These are phyloP conservation scores for Nakazawaea anatomiae DNA, from an alignment of 805 yeast species.

Conservation along the genomic window DNA sequence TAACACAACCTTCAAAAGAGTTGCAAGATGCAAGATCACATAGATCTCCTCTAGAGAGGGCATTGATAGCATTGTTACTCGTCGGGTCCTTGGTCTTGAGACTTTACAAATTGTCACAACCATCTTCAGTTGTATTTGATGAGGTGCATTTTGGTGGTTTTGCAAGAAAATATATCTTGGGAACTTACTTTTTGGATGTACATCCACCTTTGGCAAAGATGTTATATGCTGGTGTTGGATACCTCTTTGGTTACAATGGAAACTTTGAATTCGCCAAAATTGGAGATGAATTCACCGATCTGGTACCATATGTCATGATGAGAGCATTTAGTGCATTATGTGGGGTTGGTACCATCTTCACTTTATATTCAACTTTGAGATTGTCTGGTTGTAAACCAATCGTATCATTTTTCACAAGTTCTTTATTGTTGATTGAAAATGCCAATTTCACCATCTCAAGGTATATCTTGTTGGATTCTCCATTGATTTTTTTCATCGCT, in stretches of 20 bases:
- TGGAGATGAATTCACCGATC: slow-evolving; percentile 55
- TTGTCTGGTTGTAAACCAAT: slow-evolving; percentile 64
- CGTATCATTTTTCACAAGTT: slow-evolving; percentile 52
- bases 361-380: slow-evolving; percentile 64
- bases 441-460: slow-evolving; percentile 67
- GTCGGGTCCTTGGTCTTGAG: slow-evolving; percentile 54
- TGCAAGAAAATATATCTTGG: slow-evolving; percentile 71
- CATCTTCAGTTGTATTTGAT: slow-evolving; percentile 83
- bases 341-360: slow-evolving; percentile 63
- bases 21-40: slow-evolving; percentile 35
- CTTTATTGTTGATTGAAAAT: slow-evolving; percentile 58
- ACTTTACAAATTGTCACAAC: slow-evolving; percentile 52
- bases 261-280: slow-evolving; percentile 61
- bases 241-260: slow-evolving; percentile 67
- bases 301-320: slow-evolving; percentile 63
- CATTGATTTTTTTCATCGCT: slow-evolving; percentile 72
- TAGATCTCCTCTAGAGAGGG: slow-evolving; percentile 28
- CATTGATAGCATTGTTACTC: slow-evolving; percentile 37
- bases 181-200: slow-evolving; percentile 64
- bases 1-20: slow-evolving; percentile 41
- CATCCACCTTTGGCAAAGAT: slow-evolving; percentile 79
- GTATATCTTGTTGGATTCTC: slow-evolving; percentile 71
- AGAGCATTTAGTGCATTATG: slow-evolving; percentile 62
- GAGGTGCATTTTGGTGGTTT: slow-evolving; percentile 98
- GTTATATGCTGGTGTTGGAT: slow-evolving; percentile 67